Percentiles rank a stretch among this genome's conserved stretches.
These are phyloP conservation scores for Penicillium sp. DNA, from an alignment of 2,329 filamentous ascomycete species.

Conservation along the genomic window DNA sequence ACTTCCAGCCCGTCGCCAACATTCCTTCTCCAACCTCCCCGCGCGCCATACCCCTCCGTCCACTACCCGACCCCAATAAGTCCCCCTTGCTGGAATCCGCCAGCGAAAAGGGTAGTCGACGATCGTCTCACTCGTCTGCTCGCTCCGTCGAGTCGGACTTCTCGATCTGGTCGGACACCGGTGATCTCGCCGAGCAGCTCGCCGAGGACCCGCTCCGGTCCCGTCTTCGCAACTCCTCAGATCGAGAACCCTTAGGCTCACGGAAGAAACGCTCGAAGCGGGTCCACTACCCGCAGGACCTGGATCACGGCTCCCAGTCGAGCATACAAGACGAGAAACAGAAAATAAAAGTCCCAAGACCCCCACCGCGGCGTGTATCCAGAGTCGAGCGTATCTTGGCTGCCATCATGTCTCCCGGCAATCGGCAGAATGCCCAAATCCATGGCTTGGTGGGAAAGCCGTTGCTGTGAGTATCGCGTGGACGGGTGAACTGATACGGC, in stretches of 20 bases:
- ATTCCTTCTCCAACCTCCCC: slow-evolving; percentile 76
- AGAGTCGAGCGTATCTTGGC: slow-evolving; percentile 70
- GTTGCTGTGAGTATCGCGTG: slow-evolving; percentile 66
- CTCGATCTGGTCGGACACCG: slow-evolving; percentile 89
- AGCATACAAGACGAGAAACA: slow-evolving; percentile 32
- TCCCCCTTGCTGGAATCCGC: slow-evolving; percentile 40
- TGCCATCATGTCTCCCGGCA: slow-evolving; percentile 78
- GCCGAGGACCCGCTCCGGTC: slow-evolving; percentile 77
- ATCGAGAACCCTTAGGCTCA: slow-evolving; percentile 57
- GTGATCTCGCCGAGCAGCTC: slow-evolving; percentile 89
- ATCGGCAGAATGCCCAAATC: slow-evolving; percentile 65
- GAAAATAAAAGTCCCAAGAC: slow-evolving; percentile 71
- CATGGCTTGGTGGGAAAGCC: slow-evolving; percentile 95
- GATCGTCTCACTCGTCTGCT: slow-evolving; percentile 51
- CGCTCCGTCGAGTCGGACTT: slow-evolving; percentile 64
- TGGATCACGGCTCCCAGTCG: slow-evolving; percentile 41
- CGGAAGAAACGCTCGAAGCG: slow-evolving; percentile 55
- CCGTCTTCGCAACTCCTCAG: slow-evolving; percentile 64
- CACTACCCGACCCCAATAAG: slow-evolving; percentile 52
- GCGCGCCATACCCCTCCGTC: slow-evolving; percentile 75
- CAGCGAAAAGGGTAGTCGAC: slow-evolving; percentile 51
- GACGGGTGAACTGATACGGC: neutral
- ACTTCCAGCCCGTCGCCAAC: slow-evolving; percentile 66
- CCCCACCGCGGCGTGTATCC: slow-evolving; percentile 62
- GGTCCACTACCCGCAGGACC: slow-evolving; percentile 65